phyloP scores from a whole-genome alignment of 2,329 filamentous ascomycete species.

The Fusarium brevicatenulatum region DNA sequence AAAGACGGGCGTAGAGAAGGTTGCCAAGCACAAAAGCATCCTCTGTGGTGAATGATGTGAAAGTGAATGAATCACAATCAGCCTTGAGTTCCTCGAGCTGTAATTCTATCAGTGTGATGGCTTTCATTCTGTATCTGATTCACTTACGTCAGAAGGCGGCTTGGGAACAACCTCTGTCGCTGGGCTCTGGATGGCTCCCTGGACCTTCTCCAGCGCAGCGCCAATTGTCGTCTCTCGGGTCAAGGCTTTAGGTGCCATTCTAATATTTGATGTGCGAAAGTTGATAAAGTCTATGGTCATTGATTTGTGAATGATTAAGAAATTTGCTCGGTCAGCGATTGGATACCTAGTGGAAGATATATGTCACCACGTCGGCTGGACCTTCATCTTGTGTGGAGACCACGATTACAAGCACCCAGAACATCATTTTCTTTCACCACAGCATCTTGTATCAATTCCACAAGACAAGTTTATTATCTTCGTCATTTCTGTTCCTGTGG shows the following conservation, averaged over 20 bases:
- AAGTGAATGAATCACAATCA: slow-evolving; percentile 56
- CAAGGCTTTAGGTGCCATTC: slow-evolving; percentile 32
- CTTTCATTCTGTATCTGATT: background rate
- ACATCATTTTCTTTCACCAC: background rate
- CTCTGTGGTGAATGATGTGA: slow-evolving; percentile 67
- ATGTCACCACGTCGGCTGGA: slow-evolving; percentile 25
- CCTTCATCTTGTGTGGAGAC: slow-evolving; percentile 25
- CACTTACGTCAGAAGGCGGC: slow-evolving; percentile 38
- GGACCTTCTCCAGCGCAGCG: slow-evolving; percentile 35
- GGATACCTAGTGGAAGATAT: background rate
- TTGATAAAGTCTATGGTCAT: background rate
- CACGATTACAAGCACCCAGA: slow-evolving; percentile 3
- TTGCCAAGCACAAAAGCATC: slow-evolving; percentile 74
- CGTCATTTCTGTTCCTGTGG: too few species aligned
- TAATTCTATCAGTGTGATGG: background rate
- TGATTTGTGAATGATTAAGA: background rate
- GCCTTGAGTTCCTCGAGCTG: slow-evolving; percentile 47
- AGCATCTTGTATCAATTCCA: background rate
- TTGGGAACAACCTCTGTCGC: slow-evolving; percentile 22
- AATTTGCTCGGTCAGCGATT: background rate
- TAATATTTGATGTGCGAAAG: background rate
- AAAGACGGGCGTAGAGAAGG: slow-evolving; percentile 71
- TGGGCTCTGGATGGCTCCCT: slow-evolving; percentile 30
- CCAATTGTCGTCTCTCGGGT: slow-evolving; percentile 20
- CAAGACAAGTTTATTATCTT: too few species aligned